Evolutionary conservation across 169 alveolate genomes (phyloP), one percentile per base, ranked within the genome.

Genomic region (Plasmodium yoelii): DNA sequence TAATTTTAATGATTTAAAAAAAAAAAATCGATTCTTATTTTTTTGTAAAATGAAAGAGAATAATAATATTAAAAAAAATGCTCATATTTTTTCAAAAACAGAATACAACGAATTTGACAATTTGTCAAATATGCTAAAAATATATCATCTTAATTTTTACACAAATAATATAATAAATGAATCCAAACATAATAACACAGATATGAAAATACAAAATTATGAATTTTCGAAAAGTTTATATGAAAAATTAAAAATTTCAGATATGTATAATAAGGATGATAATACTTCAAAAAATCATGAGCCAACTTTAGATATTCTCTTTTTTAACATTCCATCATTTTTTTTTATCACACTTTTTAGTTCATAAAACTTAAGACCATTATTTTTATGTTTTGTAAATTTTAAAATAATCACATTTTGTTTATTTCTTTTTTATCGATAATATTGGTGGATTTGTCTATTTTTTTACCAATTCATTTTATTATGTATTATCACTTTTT

Each of bases 1-100:
- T 22, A 70, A 56, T 26, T 86, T 86, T 86, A 86, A 86, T 34
- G 91, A 86, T 24, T 69, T 86, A 61, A 86, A 86, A 72, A 86
- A 86, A 34, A 86, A 34, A 63, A 26, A 86, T 47, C 57, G 91
- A 64, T 86, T 86, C 56, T 69, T 39, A 69, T 86, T 86, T 69
- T 86, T 56, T 51, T 86, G 91, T 55, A 86, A 72, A 60, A 61
- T 60, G 72, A 68, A 86, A 42, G 87, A 86, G 53, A 64, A 61
- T 19, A 53, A 56, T n/a, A 60, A 53, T 44, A 39, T 46, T 26
- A 63, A 46, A 15, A 42, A 65, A 55, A 47, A 86, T 44, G 42
- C 42, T 34, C 42, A 34, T 34, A 86, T 86, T 3, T 72, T 86
- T 42, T 39, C 69, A 44, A 53, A 24, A 70, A 56, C 49, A 39